Base-by-base conservation (phyloP, 768 basidiomycete genomes). In the Trametes punicea region DNA sequence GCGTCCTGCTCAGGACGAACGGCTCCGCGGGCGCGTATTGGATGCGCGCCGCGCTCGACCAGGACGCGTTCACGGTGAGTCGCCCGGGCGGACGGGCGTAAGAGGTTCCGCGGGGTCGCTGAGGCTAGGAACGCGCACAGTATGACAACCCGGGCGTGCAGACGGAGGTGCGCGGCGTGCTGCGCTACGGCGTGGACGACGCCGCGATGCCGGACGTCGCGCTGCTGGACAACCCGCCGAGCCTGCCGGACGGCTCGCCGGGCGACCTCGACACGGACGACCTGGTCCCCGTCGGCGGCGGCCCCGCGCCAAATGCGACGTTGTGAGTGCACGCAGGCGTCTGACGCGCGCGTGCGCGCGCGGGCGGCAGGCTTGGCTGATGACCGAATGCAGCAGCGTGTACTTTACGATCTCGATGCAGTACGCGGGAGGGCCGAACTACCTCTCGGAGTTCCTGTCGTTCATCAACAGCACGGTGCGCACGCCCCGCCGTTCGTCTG, bases 1-100 rank as follows among this genome's bases (percentile, higher is more conserved):
- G 74, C n/a, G 79, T 76, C 30, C 68, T 81, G 34, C 62, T 81
- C 15, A 59, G 57, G 21, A 74, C 78, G 31, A 74, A 78, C 56
- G 70, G 70, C 55, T 74, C 72, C 6, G 62, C 49, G 26, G 71
- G 70, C 20, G 64, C 64, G 40, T 74, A 67, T 62, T 75, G 71
- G 72, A 69, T 79, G 59, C 72, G 77, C 21, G 72, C 73, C 9
- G 70, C 68, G 36, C 61, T 77, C 59, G 74, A 75, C 42, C 64
- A 53, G 41, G 65, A 64, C 44, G 71, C 71, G 65, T 73, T 71
- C 64, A 69, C 65, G 3, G 57, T 59, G 27, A 0, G 60, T 48
- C 11, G 30, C 7, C 13, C 31, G 15, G 5, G 7, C 34, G 34
- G 1, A n/a, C n/a, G 30, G 18, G 8, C 47, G 36, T 18, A 10